Base-by-base conservation (phyloP, 2,329 filamentous ascomycete genomes). In the Penicillium sp. region DNA sequence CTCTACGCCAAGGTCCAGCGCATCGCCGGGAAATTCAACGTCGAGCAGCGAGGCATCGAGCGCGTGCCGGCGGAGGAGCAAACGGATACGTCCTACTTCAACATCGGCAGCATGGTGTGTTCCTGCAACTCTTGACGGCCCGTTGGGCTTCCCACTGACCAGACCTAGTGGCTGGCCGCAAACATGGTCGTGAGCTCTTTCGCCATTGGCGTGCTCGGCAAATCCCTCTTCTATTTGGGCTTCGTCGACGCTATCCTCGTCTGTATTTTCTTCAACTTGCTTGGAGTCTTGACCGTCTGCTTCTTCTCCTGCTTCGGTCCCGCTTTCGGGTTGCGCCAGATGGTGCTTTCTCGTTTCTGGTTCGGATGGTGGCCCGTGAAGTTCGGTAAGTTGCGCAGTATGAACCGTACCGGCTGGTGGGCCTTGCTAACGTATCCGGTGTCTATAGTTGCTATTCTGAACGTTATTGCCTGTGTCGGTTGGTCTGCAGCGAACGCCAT, bases 401-500 rank as follows among this genome's bases (percentile, higher is more conserved):
- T 38, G 4, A 5, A 14, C n/a, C 25, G 11, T 40, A 24, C 5
- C 48, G 27, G 25, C 18, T 31, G 16, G 13, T 30, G 24, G 11
- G 39, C 16, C 2, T 18, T 40, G 41, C 56, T 65, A 50, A 62
- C 41, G n/a, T 5, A 10, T 27, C 25, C 16, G 13, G 46, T 27
- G 35, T 11, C 16, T 16, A 28, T 44, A 79, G 82, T 89, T 65
- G 87, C 87, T 46, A 71, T 86, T 61, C 84, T 91, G 67, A 89
- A 89, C 69, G 74, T 87, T 35, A 73, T 89, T 14, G 84, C 86
- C 27, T 89, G 84, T 64, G 69, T 90, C 5, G 89, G 89, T 44
- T 92, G 89, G 85, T 86, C 85, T 4, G 79, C 85, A 0, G 85
- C 91, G 58, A 92, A 94, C 65, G 81, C 83, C 48, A 91, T 94